phyloP scores from a whole-genome alignment of 257 asterid genomes.

The Knoxia roxburghii region DNA sequence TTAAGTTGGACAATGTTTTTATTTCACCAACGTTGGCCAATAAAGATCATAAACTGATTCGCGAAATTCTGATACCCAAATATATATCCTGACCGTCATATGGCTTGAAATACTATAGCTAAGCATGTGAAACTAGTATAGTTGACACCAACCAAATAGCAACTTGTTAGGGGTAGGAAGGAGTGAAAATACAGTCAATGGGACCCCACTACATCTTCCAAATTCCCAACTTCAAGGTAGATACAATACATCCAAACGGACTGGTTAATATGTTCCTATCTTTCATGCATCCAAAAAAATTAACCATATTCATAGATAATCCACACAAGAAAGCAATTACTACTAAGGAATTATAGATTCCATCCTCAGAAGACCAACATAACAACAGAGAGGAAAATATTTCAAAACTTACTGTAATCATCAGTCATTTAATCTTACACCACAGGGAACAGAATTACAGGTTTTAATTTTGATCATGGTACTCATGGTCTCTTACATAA shows the following conservation, averaged over 20 bases:
- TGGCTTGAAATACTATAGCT: background rate
- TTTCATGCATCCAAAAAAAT: background rate
- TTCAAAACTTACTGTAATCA: background rate
- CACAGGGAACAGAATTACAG: background rate
- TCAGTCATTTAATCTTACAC: background rate
- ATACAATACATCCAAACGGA: background rate
- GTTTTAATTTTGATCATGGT: background rate
- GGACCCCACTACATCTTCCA: background rate
- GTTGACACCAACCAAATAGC: too few species aligned
- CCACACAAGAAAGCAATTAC: background rate
- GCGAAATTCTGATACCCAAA: background rate
- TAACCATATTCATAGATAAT: background rate
- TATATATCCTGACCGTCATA: background rate
- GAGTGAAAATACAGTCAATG: background rate
- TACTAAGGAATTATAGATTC: background rate
- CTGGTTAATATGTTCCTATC: background rate
- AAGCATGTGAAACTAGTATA: background rate
- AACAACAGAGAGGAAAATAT: background rate
- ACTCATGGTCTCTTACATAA: background rate
- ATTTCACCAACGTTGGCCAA: background rate
- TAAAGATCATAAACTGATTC: background rate
- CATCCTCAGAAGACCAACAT: background rate
- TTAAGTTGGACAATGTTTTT: background rate
- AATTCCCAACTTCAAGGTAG: background rate
- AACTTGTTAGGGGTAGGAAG: background rate